Conservation (phyloP, 495 filamentous ascomycete species). For the Podospora comata region DNA sequence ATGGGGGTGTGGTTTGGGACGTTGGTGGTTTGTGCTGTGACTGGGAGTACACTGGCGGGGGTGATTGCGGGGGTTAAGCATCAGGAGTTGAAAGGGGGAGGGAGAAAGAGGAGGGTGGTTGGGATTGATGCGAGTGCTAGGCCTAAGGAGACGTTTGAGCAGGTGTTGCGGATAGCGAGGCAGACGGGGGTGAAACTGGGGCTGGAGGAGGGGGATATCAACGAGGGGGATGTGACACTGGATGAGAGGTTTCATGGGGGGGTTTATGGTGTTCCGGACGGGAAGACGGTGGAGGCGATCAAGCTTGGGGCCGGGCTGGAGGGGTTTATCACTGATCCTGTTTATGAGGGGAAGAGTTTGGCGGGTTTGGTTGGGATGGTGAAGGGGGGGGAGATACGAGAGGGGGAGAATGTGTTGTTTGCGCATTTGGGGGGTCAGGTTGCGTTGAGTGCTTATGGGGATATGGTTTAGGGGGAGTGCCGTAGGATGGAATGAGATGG, state of each 20-base stretch:
- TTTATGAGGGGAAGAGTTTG: slow-evolving; percentile 66
- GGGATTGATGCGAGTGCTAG: slow-evolving; percentile 64
- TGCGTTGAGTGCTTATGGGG: slow-evolving; percentile 57
- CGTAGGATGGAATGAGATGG: neutral
- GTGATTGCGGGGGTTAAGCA: slow-evolving; percentile 64
- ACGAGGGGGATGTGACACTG: slow-evolving; percentile 53
- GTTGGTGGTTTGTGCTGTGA: slow-evolving; percentile 60
- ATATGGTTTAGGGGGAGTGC: slow-evolving; percentile 12
- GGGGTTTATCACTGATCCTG: slow-evolving; percentile 65
- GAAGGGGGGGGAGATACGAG: slow-evolving; percentile 49
- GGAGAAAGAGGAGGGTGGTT: slow-evolving; percentile 43
- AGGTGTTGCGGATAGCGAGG: slow-evolving; percentile 59
- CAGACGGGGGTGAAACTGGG: slow-evolving; percentile 57
- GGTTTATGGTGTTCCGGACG: slow-evolving; percentile 57
- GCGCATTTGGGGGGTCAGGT: slow-evolving; percentile 63
- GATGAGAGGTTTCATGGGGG: slow-evolving; percentile 62
- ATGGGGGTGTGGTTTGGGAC: slow-evolving; percentile 58
- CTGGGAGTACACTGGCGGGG: slow-evolving; percentile 59
- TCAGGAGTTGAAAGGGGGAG: slow-evolving; percentile 39
- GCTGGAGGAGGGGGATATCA: slow-evolving; percentile 51
- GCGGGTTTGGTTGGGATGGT: slow-evolving; percentile 64
- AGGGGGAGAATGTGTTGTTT: slow-evolving; percentile 58
- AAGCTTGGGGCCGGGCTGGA: slow-evolving; percentile 59
- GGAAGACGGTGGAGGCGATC: slow-evolving; percentile 58
- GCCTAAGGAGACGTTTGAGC: slow-evolving; percentile 50